Evolutionary conservation across 1,284 basidiomycete species (phyloP).

Genomic region (Leccinum griseonigrum): DNA sequence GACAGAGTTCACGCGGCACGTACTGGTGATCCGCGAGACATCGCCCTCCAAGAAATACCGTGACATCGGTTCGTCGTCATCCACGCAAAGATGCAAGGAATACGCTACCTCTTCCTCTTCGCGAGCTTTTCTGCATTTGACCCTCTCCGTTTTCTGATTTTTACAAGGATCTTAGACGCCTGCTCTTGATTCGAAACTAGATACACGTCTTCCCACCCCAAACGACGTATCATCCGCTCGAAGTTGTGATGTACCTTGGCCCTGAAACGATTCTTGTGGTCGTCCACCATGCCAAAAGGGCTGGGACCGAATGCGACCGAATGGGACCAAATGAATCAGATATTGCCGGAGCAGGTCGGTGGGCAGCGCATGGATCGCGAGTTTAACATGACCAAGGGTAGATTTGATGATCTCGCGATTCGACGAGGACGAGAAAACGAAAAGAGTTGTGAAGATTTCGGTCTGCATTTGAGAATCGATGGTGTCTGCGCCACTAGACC

Average conservation of each 20-base stretch:
- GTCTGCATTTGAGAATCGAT: constrained; percentile 77
- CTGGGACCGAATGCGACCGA: constrained; percentile 53
- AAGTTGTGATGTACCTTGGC: constrained; percentile 95
- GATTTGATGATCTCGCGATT: constrained; percentile 99
- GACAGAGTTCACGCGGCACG: constrained; percentile 29
- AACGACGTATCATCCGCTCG: constrained; percentile 91
- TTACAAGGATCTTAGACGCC: constrained; percentile 61
- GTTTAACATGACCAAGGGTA: constrained; percentile 92
- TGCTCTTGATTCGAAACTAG: constrained; percentile 76
- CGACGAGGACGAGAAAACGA: constrained; percentile 88
- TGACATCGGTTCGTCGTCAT: constrained; percentile 87
- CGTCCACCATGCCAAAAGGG: constrained; percentile 88
- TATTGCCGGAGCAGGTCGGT: constrained; percentile 71
- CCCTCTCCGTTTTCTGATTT: constrained; percentile 59
- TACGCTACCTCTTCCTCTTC: constrained; percentile 44
- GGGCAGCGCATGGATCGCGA: constrained; percentile 85
- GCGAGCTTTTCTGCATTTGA: constrained; percentile 70
- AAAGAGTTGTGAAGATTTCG: constrained; percentile 85
- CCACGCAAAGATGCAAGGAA: constrained; percentile 71
- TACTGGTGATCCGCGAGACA: constrained; percentile 76
- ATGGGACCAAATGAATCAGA: constrained; percentile 53
- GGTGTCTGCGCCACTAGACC: constrained; percentile 45
- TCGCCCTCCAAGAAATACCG: constrained; percentile 85
- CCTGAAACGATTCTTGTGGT: constrained; percentile 99
- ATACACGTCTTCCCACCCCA: constrained; percentile 86